Evolutionary conservation across 208 protist species (phyloP).

Genomic region (Trypanosoma melophagium): DNA sequence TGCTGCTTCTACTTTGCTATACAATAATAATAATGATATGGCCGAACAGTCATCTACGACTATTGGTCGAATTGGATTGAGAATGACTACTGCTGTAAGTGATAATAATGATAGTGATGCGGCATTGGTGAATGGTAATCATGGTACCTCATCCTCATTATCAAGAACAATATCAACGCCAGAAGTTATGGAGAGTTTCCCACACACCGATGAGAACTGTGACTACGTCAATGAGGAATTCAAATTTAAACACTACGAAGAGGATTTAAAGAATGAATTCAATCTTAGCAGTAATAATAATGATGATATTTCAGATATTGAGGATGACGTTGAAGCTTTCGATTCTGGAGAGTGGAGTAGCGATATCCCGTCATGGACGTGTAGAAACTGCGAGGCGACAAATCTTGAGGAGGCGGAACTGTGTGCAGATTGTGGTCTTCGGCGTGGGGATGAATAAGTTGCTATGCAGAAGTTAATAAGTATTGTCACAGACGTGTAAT

Average conservation of each 20-base stretch:
- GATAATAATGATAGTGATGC: too few relatives aligned
- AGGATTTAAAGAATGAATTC: not conserved
- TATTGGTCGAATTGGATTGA: too few relatives aligned
- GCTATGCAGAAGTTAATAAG: not conserved
- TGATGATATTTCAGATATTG: slow-evolving; percentile 9
- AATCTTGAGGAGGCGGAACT: slow-evolving; percentile 31
- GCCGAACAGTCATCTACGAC: too few relatives aligned
- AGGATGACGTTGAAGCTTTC: not conserved
- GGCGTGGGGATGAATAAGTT: slow-evolving; percentile 17
- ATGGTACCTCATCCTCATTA: too few relatives aligned
- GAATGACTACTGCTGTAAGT: too few relatives aligned
- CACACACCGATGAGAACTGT: too few relatives aligned
- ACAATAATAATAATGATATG: too few relatives aligned
- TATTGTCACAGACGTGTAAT: too few relatives aligned
- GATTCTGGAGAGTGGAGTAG: slow-evolving; percentile 2
- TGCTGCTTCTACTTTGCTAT: too few relatives aligned
- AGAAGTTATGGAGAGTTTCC: too few relatives aligned
- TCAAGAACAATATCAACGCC: too few relatives aligned
- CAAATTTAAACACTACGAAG: not conserved
- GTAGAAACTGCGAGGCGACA: slow-evolving; percentile 28
- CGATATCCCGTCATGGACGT: slow-evolving; percentile 29
- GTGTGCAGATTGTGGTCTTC: slow-evolving; percentile 30
- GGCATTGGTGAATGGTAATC: too few relatives aligned
- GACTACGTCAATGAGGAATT: not conserved
- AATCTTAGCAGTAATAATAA: not conserved